Conservation (phyloP, 192 early-diverging fungal species). For the Coemansia umbellata region DNA sequence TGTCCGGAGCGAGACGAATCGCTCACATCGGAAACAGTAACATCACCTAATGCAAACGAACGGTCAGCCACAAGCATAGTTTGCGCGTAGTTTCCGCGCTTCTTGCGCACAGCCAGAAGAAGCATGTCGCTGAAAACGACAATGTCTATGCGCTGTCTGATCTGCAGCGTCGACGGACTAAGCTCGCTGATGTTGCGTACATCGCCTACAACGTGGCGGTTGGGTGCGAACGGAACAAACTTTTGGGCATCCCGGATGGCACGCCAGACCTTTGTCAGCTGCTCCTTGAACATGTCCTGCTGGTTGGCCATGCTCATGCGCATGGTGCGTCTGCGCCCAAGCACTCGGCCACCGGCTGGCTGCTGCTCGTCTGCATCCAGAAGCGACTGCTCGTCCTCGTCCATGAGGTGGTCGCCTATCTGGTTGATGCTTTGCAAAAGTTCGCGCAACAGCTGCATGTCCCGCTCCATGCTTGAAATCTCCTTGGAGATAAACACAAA, state of each 20-base stretch:
- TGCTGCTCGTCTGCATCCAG: constrained; percentile 12
- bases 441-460: constrained; percentile 62
- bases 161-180: constrained; percentile 68
- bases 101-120: constrained; percentile 74
- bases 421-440: constrained; percentile 58
- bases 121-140: constrained; percentile 83
- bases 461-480: constrained; percentile 68
- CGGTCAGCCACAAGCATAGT: constrained; percentile 75
- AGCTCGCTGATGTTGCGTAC: constrained; percentile 72
- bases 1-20: constrained; percentile 73
- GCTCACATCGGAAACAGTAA: constrained; percentile 79
- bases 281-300: constrained; percentile 51
- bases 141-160: constrained; percentile 73
- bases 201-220: constrained; percentile 71
- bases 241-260: constrained; percentile 52
- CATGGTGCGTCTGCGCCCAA: constrained; percentile 44
- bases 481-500: constrained; percentile 78
- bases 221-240: constrained; percentile 65
- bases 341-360: background rate
- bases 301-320: constrained; percentile 54
- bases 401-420: constrained; percentile 55
- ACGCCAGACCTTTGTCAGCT: constrained; percentile 46
- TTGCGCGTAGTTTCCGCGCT: constrained; percentile 64
- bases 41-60: constrained; percentile 72
- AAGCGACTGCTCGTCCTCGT: constrained; percentile 32